Evolutionary conservation across 2,329 filamentous ascomycete genomes (phyloP).

Genomic region (Ceratocystis huliohia): DNA sequence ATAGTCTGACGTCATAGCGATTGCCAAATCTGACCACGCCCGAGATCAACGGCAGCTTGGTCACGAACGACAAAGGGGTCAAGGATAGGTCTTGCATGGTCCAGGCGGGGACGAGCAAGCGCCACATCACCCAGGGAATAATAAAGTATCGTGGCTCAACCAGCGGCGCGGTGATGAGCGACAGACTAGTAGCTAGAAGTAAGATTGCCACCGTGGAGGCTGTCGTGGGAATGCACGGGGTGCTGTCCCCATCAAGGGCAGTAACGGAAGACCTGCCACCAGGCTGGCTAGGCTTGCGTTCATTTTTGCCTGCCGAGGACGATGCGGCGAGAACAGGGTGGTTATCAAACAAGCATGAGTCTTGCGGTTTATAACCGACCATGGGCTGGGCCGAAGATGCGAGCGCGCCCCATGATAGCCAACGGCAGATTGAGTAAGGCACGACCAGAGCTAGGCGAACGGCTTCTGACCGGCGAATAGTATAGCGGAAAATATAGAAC

Average conservation of each 20-base stretch:
- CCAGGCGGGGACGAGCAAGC: conserved; percentile 58
- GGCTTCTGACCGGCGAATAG: conserved; percentile 51
- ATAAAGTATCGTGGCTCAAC: conserved; percentile 97
- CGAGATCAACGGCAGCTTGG: conserved; percentile 3
- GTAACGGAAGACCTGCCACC: conserved; percentile 18
- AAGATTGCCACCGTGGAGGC: conserved; percentile 44
- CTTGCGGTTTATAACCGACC: not conserved
- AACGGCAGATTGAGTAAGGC: conserved; percentile 58
- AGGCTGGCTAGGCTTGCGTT: too few species aligned
- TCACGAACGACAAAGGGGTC: conserved; percentile 14
- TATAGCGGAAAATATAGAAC: conserved; percentile 87
- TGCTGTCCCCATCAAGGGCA: conserved; percentile 24
- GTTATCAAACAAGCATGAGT: conserved; percentile 24
- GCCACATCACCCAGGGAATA: conserved; percentile 86
- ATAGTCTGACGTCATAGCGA: conserved; percentile 36
- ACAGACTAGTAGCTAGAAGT: conserved; percentile 59
- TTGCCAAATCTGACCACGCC: conserved; percentile 17
- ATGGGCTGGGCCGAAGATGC: conserved; percentile 25
- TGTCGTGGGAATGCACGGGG: conserved; percentile 26
- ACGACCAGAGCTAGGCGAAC: conserved; percentile 56
- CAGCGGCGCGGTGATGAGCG: conserved; percentile 74
- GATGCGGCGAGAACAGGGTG: conserved; percentile 24
- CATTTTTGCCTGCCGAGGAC: too few species aligned
- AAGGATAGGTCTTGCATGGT: conserved; percentile 14
- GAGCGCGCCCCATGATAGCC: conserved; percentile 53